Conservation (phyloP, 805 yeast species). For the Metschnikowia cubensis region DNA sequence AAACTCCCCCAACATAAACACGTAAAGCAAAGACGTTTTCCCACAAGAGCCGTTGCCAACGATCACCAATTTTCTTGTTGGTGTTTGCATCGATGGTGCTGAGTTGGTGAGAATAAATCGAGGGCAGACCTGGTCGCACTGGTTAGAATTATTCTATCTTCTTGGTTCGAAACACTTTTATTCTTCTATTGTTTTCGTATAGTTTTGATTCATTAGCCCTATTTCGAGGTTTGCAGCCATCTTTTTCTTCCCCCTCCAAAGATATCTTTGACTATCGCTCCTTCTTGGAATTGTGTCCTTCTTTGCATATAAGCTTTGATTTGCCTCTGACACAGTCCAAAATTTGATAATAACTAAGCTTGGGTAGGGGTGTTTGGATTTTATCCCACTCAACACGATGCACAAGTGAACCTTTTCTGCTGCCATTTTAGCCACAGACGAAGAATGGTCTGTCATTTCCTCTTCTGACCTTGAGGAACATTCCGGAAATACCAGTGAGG, state of each 20-base stretch:
- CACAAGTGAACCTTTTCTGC: not conserved
- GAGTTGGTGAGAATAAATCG: not conserved
- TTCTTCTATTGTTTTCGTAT: not conserved
- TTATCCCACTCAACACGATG: not conserved
- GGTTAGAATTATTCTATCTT: no score
- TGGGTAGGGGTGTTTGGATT: not conserved
- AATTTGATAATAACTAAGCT: not conserved
- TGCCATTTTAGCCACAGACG: constrained; percentile 23
- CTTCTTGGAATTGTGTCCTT: not conserved
- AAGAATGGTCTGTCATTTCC: constrained; percentile 44
- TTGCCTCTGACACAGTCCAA: not conserved
- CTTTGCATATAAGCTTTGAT: not conserved
- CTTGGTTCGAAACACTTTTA: no score
- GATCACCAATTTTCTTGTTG: constrained; percentile 64
- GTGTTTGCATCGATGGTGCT: constrained; percentile 15
- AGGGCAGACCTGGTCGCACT: not conserved
- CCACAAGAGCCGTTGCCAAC: constrained; percentile 97
- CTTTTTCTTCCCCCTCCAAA: not conserved
- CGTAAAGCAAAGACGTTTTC: constrained; percentile 84
- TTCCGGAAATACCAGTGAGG: constrained; percentile 9
- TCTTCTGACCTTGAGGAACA: constrained; percentile 39
- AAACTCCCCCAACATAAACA: constrained; percentile 87
- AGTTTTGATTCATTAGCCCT: not conserved
- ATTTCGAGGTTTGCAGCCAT: not conserved
- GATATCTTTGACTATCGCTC: not conserved